These are phyloP conservation scores for Pythium brassicae DNA, from an alignment of 352 stramenopile species.

Conservation along the genomic window DNA sequence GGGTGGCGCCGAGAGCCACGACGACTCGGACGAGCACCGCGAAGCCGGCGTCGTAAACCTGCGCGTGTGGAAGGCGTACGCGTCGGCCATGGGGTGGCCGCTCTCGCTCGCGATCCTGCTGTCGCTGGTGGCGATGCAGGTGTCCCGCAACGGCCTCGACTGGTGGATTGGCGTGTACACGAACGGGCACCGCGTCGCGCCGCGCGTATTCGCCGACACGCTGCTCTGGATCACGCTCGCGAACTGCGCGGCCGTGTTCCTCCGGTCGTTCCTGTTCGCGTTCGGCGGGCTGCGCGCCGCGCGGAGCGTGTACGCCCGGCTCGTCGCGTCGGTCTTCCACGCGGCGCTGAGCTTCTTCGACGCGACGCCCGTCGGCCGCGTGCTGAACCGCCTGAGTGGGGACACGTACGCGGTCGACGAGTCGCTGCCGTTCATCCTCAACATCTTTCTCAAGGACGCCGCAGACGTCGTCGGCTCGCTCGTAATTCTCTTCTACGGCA, in stretches of 20 bases:
- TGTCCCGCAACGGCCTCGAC: constrained; percentile 70
- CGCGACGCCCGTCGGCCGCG: constrained; percentile 51
- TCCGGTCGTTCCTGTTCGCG: constrained; percentile 84
- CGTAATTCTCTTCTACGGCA: constrained; percentile 77
- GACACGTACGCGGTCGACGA: constrained; percentile 86
- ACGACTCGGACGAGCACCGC: constrained; percentile 46
- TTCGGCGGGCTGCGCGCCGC: constrained; percentile 73
- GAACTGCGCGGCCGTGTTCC: constrained; percentile 66
- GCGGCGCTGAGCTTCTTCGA: constrained; percentile 70
- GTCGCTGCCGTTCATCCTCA: constrained; percentile 85
- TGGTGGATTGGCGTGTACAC: constrained; percentile 85
- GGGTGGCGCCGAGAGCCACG: neutral
- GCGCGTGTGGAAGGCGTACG: constrained; percentile 65
- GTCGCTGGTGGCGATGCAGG: constrained; percentile 65
- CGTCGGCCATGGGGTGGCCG: constrained; percentile 35
- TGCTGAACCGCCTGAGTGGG: constrained; percentile 76
- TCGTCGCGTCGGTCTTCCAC: constrained; percentile 51
- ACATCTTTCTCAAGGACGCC: constrained; percentile 84
- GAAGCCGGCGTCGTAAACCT: constrained; percentile 47
- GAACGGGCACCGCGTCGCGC: constrained; percentile 44
- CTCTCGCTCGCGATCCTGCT: constrained; percentile 49
- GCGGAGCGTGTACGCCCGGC: constrained; percentile 43
- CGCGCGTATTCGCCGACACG: constrained; percentile 43
- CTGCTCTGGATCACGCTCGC: constrained; percentile 59
- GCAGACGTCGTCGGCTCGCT: constrained; percentile 68